Evolutionary conservation across 2,329 filamentous ascomycete genomes (phyloP).

Genomic region (Pseudogymnoascus sp.): DNA sequence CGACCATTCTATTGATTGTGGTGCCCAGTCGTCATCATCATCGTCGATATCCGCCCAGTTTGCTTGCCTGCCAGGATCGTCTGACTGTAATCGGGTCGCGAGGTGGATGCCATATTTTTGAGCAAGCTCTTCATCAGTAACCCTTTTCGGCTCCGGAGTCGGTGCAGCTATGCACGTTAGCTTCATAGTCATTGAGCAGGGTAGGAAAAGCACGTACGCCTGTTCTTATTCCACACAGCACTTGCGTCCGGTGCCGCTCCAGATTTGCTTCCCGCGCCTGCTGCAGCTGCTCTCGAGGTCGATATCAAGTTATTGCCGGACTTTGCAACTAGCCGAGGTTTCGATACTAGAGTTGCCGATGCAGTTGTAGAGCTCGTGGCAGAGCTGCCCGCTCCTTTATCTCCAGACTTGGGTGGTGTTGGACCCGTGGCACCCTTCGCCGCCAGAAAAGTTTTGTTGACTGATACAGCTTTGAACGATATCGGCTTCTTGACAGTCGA

Average conservation of each 20-base stretch:
- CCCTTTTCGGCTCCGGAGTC: constrained; percentile 66
- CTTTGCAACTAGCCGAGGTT: constrained; percentile 69
- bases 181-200: constrained; percentile 10
- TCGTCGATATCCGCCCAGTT: constrained; percentile 90
- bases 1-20: constrained; percentile 79
- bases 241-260: constrained; percentile 57
- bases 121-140: constrained; percentile 76
- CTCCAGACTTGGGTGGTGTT: constrained; percentile 40
- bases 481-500: constrained; percentile 63
- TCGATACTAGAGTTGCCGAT: constrained; percentile 43
- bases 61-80: constrained; percentile 64
- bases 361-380: constrained; percentile 37
- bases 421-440: constrained; percentile 49
- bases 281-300: constrained; percentile 34
- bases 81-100: constrained; percentile 67
- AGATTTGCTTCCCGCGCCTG: constrained; percentile 48
- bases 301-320: constrained; percentile 52
- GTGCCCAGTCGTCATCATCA: constrained; percentile 80
- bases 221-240: constrained; percentile 84
- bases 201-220: constrained; percentile 48
- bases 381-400: constrained; percentile 37
- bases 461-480: constrained; percentile 76
- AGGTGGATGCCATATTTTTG: constrained; percentile 83
- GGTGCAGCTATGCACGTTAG: constrained; percentile 43
- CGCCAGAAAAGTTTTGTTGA: constrained; percentile 76